Evolutionary conservation across 2,329 filamentous ascomycete species (phyloP).

Genomic region (Cladophialophora carrionii): DNA sequence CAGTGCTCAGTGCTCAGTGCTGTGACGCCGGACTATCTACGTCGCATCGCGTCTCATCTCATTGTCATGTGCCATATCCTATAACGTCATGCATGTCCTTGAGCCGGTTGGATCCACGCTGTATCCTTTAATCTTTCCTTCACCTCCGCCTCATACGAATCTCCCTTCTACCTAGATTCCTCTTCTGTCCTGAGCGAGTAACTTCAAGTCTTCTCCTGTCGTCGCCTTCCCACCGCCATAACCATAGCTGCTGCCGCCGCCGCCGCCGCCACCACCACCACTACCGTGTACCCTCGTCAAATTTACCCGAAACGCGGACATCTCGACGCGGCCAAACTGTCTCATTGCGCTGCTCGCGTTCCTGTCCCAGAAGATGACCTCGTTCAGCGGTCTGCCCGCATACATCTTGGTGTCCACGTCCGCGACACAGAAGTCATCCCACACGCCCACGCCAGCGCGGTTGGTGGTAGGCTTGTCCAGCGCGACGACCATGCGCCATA

Average conservation of each 20-base stretch:
- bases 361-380: slow-evolving; percentile 45
- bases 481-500: slow-evolving; percentile 42
- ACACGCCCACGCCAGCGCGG: slow-evolving; percentile 13
- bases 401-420: slow-evolving; percentile 43
- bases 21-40: no score
- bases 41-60: no score
- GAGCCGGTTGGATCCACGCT: no score
- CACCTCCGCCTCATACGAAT: no score
- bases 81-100: no score
- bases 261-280: background rate
- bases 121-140: no score
- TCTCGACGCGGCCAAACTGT: background rate
- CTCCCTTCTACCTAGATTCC: no score
- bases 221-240: no score
- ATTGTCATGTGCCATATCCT: no score
- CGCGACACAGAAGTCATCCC: slow-evolving; percentile 45
- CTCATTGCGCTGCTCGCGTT: slow-evolving; percentile 5
- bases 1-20: no score
- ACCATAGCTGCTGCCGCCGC: background rate
- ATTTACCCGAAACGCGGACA: slow-evolving; percentile 23
- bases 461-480: background rate
- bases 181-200: no score
- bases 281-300: slow-evolving; percentile 30
- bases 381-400: slow-evolving; percentile 43
- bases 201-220: no score